These are phyloP conservation scores for Prunus mume DNA, from an alignment of 306 rosid genomes.

Conservation along the genomic window DNA sequence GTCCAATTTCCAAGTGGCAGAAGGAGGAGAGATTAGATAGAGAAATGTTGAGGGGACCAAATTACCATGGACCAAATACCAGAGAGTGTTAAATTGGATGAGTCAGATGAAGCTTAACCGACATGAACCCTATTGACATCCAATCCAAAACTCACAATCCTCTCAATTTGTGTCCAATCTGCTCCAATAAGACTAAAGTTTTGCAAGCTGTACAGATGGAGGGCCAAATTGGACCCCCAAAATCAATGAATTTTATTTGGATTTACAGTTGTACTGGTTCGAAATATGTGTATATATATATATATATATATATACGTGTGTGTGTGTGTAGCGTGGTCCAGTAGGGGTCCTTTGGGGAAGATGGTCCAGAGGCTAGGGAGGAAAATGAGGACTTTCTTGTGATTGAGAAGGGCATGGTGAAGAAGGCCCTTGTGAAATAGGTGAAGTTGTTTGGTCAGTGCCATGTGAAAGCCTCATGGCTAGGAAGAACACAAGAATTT, in stretches of 20 bases:
- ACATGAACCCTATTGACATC: constrained; percentile 21
- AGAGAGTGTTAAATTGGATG: background rate
- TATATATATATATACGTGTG: too few species aligned
- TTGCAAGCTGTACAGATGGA: constrained; percentile 18
- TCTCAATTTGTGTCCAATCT: background rate
- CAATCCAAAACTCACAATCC: background rate
- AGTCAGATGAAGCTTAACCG: constrained; percentile 23
- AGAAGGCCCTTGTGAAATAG: constrained; percentile 16
- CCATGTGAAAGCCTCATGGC: constrained; percentile 69
- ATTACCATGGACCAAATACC: constrained; percentile 17
- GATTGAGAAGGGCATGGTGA: constrained; percentile 22
- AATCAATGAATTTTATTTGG: constrained; percentile 14
- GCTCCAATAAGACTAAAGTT: background rate
- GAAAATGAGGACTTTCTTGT: constrained; percentile 6
- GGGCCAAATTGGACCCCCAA: constrained; percentile 10
- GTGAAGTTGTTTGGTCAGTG: constrained; percentile 19
- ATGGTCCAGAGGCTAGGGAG: constrained; percentile 44
- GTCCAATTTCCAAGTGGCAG: constrained; percentile 14
- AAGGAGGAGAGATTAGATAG: background rate
- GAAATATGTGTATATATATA: background rate
- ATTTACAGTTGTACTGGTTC: constrained; percentile 25
- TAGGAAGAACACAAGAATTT: constrained; percentile 1
- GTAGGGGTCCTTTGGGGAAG: background rate
- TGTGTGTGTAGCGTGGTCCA: constrained; percentile 51
- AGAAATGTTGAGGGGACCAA: constrained; percentile 16